Conservation (phyloP, 306 rosid species). For the Lupinus albus region DNA sequence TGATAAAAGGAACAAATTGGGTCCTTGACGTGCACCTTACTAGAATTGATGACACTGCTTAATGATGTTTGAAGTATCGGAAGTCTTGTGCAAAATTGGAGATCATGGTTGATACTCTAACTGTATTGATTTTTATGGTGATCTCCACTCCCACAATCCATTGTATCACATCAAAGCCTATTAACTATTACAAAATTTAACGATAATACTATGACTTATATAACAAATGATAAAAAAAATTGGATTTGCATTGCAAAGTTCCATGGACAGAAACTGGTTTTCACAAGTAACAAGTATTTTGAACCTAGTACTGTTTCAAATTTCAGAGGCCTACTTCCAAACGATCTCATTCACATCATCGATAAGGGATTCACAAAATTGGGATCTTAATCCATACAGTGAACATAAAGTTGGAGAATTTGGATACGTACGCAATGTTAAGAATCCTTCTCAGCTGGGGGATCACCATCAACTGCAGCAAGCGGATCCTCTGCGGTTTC, state of each 20-base stretch:
- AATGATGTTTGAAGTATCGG: too few species aligned
- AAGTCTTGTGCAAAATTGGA: too few species aligned
- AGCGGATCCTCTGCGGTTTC: conserved; percentile 49
- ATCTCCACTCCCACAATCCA: too few species aligned
- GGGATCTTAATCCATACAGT: conserved; percentile 39
- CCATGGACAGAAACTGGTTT: conserved; percentile 35
- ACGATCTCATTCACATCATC: conserved; percentile 35
- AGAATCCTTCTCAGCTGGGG: conserved; percentile 48
- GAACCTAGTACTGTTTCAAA: conserved; percentile 22
- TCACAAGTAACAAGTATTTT: conserved; percentile 34
- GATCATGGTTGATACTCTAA: not conserved
- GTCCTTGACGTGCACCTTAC: too few species aligned
- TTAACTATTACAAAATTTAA: not conserved
- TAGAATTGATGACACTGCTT: too few species aligned
- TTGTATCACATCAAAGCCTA: not conserved
- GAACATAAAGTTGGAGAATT: conserved; percentile 34
- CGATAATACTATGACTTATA: conserved; percentile 9
- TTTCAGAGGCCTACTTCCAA: conserved; percentile 24
- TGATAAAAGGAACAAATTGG: not conserved
- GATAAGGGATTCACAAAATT: conserved; percentile 33
- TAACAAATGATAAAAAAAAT: conserved; percentile 17
- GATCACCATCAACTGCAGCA: conserved; percentile 43
- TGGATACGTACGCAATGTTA: conserved; percentile 43
- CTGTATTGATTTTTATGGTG: not conserved
- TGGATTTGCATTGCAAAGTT: conserved; percentile 35